Percentiles rank a stretch among this genome's conserved stretches.
phyloP scores from a whole-genome alignment of 495 filamentous ascomycete species.

The Annulohypoxylon stygium region DNA sequence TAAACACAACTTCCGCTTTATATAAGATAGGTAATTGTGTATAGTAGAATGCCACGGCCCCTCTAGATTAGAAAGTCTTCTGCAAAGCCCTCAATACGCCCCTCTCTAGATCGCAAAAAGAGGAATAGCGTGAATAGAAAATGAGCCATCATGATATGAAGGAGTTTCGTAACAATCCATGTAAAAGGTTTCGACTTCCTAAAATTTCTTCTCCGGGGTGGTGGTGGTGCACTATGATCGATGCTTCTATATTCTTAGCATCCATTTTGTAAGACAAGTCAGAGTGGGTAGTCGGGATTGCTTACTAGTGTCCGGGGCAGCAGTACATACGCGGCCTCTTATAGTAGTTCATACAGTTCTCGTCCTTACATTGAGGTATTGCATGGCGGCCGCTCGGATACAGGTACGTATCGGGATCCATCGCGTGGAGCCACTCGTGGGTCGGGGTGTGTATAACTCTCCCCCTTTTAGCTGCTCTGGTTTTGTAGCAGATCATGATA shows the following conservation, averaged over 20 bases:
- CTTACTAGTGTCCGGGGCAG: not conserved
- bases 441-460: conserved; percentile 2
- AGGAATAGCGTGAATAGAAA: too few relatives aligned
- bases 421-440: conserved; percentile 40
- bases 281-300: not conserved
- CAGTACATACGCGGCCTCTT: not conserved
- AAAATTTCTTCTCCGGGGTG: too few relatives aligned
- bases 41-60: not conserved
- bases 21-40: not conserved
- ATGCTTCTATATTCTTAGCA: not conserved
- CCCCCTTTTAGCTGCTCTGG: not conserved
- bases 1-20: not conserved
- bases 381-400: not conserved
- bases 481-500: conserved; percentile 29
- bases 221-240: too few relatives aligned
- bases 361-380: not conserved
- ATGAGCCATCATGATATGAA: too few relatives aligned
- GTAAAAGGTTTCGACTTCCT: too few relatives aligned
- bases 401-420: conserved; percentile 37
- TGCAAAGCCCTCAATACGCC: not conserved
- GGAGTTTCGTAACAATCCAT: too few relatives aligned
- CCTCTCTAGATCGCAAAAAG: too few relatives aligned
- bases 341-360: conserved; percentile 3
- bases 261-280: not conserved
- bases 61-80: not conserved